phyloP scores from a whole-genome alignment of 2,329 filamentous ascomycete genomes.

The Verruconis gallopava region DNA sequence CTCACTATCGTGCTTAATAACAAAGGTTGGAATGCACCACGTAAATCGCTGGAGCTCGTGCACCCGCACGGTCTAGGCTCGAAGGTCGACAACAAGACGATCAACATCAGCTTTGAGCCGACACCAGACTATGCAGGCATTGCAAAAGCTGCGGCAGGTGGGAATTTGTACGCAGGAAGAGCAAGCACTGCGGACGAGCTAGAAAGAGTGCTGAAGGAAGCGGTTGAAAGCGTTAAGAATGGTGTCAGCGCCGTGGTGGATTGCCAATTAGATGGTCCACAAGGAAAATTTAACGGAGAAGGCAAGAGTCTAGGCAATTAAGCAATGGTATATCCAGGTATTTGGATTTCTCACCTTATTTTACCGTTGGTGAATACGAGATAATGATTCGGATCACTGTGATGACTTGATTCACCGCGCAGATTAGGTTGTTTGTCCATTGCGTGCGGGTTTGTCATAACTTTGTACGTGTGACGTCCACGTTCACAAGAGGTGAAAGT shows the following conservation, averaged over 20 bases:
- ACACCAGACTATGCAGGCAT: constrained; percentile 56
- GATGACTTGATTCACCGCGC: no score
- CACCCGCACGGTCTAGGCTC: constrained; percentile 51
- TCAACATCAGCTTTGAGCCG: constrained; percentile 54
- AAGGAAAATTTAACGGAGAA: background rate
- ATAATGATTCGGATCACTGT: no score
- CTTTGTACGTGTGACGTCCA: no score
- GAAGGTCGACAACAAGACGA: constrained; percentile 47
- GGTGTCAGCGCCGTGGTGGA: constrained; percentile 51
- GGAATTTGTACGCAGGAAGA: constrained; percentile 46
- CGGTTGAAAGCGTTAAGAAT: constrained; percentile 43
- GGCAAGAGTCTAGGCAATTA: no score
- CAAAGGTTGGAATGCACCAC: constrained; percentile 57
- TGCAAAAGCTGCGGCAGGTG: constrained; percentile 51
- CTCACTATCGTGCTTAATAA: constrained; percentile 58
- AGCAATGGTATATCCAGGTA: no score
- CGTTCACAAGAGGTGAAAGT: no score
- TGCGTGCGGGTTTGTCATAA: no score
- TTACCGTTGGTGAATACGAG: no score
- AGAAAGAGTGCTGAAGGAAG: constrained; percentile 40
- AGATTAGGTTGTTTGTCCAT: no score
- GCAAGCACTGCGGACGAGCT: constrained; percentile 45
- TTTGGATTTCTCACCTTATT: no score
- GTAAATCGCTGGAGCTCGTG: constrained; percentile 47
- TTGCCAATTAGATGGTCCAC: constrained; percentile 18